Conservation (phyloP, 1,284 basidiomycete genomes). For the Hymenochaete sp. region DNA sequence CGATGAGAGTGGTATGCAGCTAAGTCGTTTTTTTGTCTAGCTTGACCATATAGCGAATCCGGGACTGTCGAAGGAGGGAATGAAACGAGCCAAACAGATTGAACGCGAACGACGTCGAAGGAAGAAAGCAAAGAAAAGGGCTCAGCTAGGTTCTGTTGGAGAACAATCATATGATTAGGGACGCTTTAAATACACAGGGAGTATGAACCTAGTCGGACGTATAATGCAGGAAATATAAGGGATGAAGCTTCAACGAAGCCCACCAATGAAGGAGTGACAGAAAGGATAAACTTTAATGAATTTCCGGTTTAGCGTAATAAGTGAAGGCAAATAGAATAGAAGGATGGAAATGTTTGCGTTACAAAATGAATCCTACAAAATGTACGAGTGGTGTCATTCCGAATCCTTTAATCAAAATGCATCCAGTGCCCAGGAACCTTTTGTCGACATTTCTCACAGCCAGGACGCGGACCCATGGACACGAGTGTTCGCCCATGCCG, state of each 20-base stretch:
- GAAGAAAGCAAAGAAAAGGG: slow-evolving; percentile 64
- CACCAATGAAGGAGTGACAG: neutral
- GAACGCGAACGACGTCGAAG: slow-evolving; percentile 62
- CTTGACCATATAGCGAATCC: slow-evolving; percentile 64
- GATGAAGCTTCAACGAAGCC: neutral
- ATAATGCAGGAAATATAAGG: neutral
- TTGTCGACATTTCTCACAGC: slow-evolving; percentile 60
- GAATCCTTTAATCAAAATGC: slow-evolving; percentile 43
- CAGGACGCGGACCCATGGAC: slow-evolving; percentile 64
- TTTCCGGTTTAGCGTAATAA: neutral
- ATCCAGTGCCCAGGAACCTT: slow-evolving; percentile 65
- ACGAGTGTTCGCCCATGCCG: slow-evolving; percentile 37
- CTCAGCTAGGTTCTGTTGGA: slow-evolving; percentile 13
- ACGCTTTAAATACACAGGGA: too few species aligned
- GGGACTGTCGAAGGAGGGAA: slow-evolving; percentile 61
- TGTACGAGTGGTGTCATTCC: neutral
- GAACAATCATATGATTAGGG: neutral
- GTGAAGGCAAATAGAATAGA: neutral
- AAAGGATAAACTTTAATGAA: neutral
- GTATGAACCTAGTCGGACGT: too few species aligned
- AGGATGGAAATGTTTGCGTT: neutral
- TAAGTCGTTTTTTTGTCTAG: slow-evolving; percentile 29
- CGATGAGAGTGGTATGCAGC: neutral
- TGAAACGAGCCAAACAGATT: slow-evolving; percentile 56
- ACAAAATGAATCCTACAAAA: neutral